Base-by-base conservation (phyloP, 2,329 filamentous ascomycete genomes). In the Aureobasidium uvarum region DNA sequence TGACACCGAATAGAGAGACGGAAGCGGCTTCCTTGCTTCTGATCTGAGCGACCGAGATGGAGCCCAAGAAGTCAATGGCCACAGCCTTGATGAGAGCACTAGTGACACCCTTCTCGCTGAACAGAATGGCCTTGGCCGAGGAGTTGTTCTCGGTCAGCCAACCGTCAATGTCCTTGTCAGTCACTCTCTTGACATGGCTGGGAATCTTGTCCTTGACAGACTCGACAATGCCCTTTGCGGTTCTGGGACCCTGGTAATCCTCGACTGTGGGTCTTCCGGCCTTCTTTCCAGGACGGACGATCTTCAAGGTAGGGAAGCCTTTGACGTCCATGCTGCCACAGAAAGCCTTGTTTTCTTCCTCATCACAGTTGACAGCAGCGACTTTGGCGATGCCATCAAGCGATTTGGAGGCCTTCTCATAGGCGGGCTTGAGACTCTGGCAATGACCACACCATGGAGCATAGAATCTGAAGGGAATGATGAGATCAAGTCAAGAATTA, bases 381-480 rank as follows among this genome's bases (percentile, higher is more conserved):
- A 99, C 94, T 73, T 96, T 96, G 72, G 92, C 95, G 16, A 98
- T 84, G 16, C 95, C 95, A n/a, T 89, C 86, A 66, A 99, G 88
- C 72, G 88, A 92, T 73, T 89, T 90, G 71, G 95, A 95, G 1
- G 89, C 93, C 78, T 96, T 96, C 78, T 98, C 94, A 79, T 95
- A 99, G 51, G 91, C 91, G 3, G 93, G 94, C 80, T 97, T 93
- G 73, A 99, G 89, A 79, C 90, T 97, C 79, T 96, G 85, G 81
- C 95, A 99, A 80, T 98, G 95, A 48, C 94, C 95, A 74, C 95
- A 98, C 94, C 94, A 98, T 28, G 94, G 94, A 10, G 94, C 94
- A 74, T 96, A 98, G 84, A 98, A 98, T 76, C 76, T 71, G 75
- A 55, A 76, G 72, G 20, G n/a, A 33, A n/a, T 13, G 23, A 41